Evolutionary conservation across 1,139 yeast genomes (phyloP).

Genomic region (Arxiozyma slooffiae): DNA sequence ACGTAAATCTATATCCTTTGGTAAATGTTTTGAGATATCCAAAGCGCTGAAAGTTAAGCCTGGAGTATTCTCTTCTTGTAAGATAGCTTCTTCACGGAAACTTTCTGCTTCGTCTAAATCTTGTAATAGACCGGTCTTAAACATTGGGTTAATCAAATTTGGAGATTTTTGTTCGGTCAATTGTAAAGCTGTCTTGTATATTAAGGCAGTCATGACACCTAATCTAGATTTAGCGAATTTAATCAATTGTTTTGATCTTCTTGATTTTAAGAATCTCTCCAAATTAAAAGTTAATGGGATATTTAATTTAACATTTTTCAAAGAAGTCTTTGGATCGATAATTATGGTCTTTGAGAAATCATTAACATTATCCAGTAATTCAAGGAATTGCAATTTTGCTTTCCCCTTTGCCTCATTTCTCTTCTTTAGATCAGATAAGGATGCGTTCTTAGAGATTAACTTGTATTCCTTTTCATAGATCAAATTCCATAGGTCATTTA

Average conservation of each 20-base stretch:
- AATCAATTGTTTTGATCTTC: slow-evolving; percentile 55
- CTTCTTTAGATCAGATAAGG: slow-evolving; percentile 54
- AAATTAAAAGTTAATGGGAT: slow-evolving; percentile 56
- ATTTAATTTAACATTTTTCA: slow-evolving; percentile 37
- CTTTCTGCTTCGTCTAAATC: slow-evolving; percentile 36
- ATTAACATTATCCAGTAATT: slow-evolving; percentile 17
- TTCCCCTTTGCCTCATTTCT: slow-evolving; percentile 54
- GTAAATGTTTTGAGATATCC: slow-evolving; percentile 43
- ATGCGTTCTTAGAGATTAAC: slow-evolving; percentile 42
- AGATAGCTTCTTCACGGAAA: slow-evolving; percentile 27
- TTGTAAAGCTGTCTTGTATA: slow-evolving; percentile 52
- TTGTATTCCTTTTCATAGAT: slow-evolving; percentile 44
- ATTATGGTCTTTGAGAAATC: slow-evolving; percentile 35
- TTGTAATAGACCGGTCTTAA: slow-evolving; percentile 32
- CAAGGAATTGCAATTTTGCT: slow-evolving; percentile 36
- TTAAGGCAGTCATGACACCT: slow-evolving; percentile 57
- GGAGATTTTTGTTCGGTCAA: slow-evolving; percentile 52
- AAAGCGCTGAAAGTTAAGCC: slow-evolving; percentile 39
- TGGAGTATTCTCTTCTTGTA: slow-evolving; percentile 29
- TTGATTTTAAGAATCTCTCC: slow-evolving; percentile 54
- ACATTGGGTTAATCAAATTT: slow-evolving; percentile 30
- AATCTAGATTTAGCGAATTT: slow-evolving; percentile 57
- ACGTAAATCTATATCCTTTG: slow-evolving; percentile 38
- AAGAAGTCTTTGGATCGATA: slow-evolving; percentile 31
- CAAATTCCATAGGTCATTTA: slow-evolving; percentile 47